A percentile compares a stretch with the other conserved stretches of the same genome.
These are phyloP conservation scores for Xylaria sp. DNA, from an alignment of 2,329 filamentous ascomycete genomes.

Conservation along the genomic window DNA sequence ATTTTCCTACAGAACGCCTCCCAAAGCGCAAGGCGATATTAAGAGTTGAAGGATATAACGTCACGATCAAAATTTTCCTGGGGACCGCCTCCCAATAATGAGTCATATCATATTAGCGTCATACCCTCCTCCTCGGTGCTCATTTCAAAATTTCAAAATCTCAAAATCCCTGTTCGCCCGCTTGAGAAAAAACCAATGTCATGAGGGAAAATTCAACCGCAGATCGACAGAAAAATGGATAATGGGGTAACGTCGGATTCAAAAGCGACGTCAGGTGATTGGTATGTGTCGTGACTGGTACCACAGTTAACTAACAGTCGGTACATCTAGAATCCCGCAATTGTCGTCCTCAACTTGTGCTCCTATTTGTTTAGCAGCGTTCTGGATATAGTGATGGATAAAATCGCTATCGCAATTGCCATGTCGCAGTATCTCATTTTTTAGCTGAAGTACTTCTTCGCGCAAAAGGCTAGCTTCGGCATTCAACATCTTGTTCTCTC, in stretches of 20 bases:
- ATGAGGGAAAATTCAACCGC: not conserved
- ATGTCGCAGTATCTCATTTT: constrained; percentile 47
- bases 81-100: not conserved
- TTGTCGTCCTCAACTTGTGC: not conserved
- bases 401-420: constrained; percentile 43
- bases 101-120: not conserved
- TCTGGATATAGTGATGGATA: constrained; percentile 41
- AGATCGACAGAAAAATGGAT: not conserved
- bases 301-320: not conserved
- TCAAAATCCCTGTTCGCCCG: not conserved
- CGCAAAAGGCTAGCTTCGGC: constrained; percentile 41
- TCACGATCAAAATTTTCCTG: not conserved
- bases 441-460: constrained; percentile 45
- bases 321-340: not conserved
- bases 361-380: constrained; percentile 5
- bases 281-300: not conserved
- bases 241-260: not conserved
- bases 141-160: not conserved
- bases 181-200: not conserved
- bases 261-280: not conserved
- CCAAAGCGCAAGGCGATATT: not conserved
- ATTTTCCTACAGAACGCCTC: not conserved
- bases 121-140: too few species aligned
- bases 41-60: not conserved
- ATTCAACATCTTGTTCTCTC: constrained; percentile 41